Percentiles rank a stretch among this genome's conserved stretches.
Conservation (phyloP, 495 filamentous ascomycete genomes). For the Penicillium cosmopolitanum region DNA sequence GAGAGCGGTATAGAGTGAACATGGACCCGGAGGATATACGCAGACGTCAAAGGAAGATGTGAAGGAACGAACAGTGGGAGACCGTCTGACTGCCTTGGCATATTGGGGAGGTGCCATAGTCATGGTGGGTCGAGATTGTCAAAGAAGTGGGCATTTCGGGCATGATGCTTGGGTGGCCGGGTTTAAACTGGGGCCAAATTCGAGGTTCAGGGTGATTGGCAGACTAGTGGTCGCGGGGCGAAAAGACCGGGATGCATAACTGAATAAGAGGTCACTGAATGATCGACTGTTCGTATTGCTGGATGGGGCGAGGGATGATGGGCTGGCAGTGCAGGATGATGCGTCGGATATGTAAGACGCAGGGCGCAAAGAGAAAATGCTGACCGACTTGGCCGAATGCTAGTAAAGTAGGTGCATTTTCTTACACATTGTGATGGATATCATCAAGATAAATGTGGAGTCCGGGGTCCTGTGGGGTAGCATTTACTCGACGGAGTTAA, state of each 20-base stretch:
- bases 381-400: neutral
- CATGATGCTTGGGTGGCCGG: neutral
- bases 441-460: neutral
- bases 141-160: slow-evolving; percentile 3
- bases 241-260: neutral
- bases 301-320: neutral
- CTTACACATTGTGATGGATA: neutral
- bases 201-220: neutral
- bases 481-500: neutral
- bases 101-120: neutral
- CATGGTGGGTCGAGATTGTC: neutral
- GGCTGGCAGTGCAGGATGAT: slow-evolving; percentile 3
- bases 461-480: neutral
- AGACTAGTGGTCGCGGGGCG: neutral
- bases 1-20: neutral
- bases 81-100: neutral
- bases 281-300: slow-evolving; percentile 3
- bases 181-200: slow-evolving; percentile 1
- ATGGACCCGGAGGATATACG: neutral
- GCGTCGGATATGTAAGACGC: slow-evolving; percentile 5
- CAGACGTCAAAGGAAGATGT: neutral
- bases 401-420: neutral
- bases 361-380: neutral
- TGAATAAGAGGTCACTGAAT: neutral
- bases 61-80: neutral